A percentile compares a stretch with the other conserved stretches of the same genome.
Evolutionary conservation across 164 flowering plant species (phyloP).

Genomic region (Stephania japonica): DNA sequence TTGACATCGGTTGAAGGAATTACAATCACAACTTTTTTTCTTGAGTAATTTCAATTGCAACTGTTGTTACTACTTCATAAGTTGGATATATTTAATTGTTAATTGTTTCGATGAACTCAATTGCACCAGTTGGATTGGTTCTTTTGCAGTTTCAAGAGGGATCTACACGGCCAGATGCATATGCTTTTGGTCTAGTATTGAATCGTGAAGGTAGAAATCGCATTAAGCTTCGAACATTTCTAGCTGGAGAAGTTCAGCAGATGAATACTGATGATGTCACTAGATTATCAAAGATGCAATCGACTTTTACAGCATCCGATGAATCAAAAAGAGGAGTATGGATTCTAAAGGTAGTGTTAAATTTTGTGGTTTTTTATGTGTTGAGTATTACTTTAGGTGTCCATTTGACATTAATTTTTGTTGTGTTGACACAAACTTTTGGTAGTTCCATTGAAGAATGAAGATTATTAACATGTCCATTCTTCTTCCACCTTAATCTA

Average conservation of each 20-base stretch:
- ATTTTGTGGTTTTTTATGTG: background rate
- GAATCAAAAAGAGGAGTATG: slow-evolving; percentile 31
- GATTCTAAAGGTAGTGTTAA: slow-evolving; percentile 55
- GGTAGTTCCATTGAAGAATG: no score
- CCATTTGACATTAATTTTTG: no score
- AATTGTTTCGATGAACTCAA: background rate
- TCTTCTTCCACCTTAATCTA: background rate
- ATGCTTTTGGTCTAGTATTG: slow-evolving; percentile 87
- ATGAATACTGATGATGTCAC: slow-evolving; percentile 29
- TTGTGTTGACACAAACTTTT: no score
- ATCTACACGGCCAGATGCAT: slow-evolving; percentile 35
- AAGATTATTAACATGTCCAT: background rate
- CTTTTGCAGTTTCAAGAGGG: slow-evolving; percentile 52
- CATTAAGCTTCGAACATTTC: slow-evolving; percentile 55
- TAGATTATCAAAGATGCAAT: slow-evolving; percentile 45
- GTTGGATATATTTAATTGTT: background rate
- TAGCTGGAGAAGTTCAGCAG: slow-evolving; percentile 52
- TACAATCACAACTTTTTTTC: background rate
- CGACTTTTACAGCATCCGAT: slow-evolving; percentile 34
- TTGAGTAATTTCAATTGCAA: background rate
- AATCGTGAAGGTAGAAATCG: slow-evolving; percentile 37
- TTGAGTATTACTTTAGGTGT: no score
- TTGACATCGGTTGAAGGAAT: no score
- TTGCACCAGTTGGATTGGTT: background rate
- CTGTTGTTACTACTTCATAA: background rate